A percentile compares a stretch with the other conserved stretches of the same genome.
Conservation (phyloP, 1,284 basidiomycete genomes). For the Cerioporus squamosus region DNA sequence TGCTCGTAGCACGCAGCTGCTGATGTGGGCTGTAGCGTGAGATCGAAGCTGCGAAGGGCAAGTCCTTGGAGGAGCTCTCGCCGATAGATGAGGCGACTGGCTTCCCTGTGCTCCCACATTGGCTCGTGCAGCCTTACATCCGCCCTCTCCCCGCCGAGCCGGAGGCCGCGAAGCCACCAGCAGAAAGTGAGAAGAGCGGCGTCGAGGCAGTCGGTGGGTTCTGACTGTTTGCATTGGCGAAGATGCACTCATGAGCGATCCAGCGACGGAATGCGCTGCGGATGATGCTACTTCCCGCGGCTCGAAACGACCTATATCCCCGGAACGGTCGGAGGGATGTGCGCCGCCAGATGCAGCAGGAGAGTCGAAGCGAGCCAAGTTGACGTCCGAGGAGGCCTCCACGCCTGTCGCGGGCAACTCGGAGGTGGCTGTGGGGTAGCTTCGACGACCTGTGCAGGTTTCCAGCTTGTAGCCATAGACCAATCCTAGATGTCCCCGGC, state of each 20-base stretch:
- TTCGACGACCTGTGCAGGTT: too few relatives aligned
- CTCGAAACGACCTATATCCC: slow-evolving; percentile 20
- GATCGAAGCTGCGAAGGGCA: slow-evolving; percentile 42
- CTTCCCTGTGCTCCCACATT: slow-evolving; percentile 73
- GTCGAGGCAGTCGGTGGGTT: slow-evolving; percentile 19
- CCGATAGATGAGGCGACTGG: slow-evolving; percentile 54
- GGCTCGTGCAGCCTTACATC: slow-evolving; percentile 88
- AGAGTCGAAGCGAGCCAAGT: slow-evolving; percentile 24
- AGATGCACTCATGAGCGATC: neutral
- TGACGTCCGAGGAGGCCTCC: slow-evolving; percentile 4
- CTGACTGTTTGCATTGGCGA: too few relatives aligned
- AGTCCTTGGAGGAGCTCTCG: slow-evolving; percentile 48
- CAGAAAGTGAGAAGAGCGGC: slow-evolving; percentile 10
- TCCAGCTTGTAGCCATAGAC: too few relatives aligned
- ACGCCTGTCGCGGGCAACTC: neutral
- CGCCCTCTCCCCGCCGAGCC: slow-evolving; percentile 44
- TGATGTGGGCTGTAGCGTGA: slow-evolving; percentile 42
- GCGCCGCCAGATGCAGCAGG: neutral
- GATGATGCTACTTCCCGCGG: slow-evolving; percentile 13
- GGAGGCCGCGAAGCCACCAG: slow-evolving; percentile 11
- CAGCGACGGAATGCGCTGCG: slow-evolving; percentile 1
- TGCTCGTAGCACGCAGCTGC: neutral
- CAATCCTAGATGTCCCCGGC: too few relatives aligned
- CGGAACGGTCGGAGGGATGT: slow-evolving; percentile 7
- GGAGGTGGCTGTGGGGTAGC: neutral